Evolutionary conservation across 2,329 filamentous ascomycete species (phyloP), one percentile per base, ranked within the genome.

Genomic region (Pestalotiopsis sp.): DNA sequence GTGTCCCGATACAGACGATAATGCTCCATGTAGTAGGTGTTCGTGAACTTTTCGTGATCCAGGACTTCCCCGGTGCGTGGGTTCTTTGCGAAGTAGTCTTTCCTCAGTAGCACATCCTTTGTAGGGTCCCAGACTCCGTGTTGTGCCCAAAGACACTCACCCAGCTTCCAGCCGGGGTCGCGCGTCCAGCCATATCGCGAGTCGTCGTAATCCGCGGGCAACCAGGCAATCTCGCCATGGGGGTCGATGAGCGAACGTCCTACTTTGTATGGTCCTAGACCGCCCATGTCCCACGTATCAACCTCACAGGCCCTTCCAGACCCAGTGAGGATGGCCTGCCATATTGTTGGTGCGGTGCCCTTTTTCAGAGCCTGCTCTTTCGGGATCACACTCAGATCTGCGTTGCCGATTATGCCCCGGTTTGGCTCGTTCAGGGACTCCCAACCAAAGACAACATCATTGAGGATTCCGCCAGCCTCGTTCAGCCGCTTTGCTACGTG

Each of bases 401-500:
- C 86, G 75, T 93, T 91, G 13, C 94, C 94, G 61, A 97, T 89
- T 76, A 98, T 84, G 26, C 97, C 95, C 75, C 92, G 88, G 78
- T 97, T 96, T 1, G 96, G 96, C 80, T 99, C 96, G 76, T 99
- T 99, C 79, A 98, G 84, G 75, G 90, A 97, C 82, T 99, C 96
- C 92, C 95, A 99, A 1, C 96, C 96, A 73, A 98, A 91, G 5
- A 99, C 90, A 38, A 96, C 89, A 24, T 94, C 90, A 71, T 96
- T 88, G 76, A 97, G 92, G 13, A 99, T 84, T 76, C 94, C 94
- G 0, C 94, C 94, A 1, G 96, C 94, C 73, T 98, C 94, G 68
- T 94, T 90, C 71, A 99, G 97, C 68, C 92, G 88, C 76, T 88
- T 87, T 0, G 94, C 95, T 7, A 99, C 85, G 77, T 97, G 92